Percentiles rank a stretch among this genome's conserved stretches.
Evolutionary conservation across 208 protist species (phyloP).

Genomic region (Cochliopodium minus): DNA sequence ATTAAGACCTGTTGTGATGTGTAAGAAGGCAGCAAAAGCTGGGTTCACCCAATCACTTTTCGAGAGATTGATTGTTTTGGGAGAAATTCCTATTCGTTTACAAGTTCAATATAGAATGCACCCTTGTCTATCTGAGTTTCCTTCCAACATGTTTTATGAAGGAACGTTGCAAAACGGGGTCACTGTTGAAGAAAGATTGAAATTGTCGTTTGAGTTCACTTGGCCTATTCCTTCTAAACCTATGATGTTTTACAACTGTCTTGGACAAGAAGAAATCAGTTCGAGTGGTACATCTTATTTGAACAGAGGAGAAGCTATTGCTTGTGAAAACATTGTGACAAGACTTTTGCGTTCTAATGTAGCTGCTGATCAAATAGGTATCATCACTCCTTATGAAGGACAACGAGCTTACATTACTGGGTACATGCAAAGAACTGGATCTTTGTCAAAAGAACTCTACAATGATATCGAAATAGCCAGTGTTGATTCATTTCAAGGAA

Average conservation of each 20-base stretch:
- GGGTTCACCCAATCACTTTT: slow-evolving; percentile 77
- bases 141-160: slow-evolving; percentile 88
- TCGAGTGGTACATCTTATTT: slow-evolving; percentile 79
- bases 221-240: slow-evolving; percentile 63
- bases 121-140: slow-evolving; percentile 75
- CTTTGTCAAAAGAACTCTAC: slow-evolving; percentile 45
- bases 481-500: slow-evolving; percentile 83
- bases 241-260: slow-evolving; percentile 78
- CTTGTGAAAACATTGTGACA: slow-evolving; percentile 70
- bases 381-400: slow-evolving; percentile 91
- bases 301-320: slow-evolving; percentile 68
- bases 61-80: slow-evolving; percentile 72
- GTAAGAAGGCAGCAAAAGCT: slow-evolving; percentile 60
- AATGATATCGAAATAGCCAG: slow-evolving; percentile 65
- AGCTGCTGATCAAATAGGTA: slow-evolving; percentile 66
- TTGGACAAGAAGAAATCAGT: slow-evolving; percentile 67
- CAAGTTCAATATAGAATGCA: slow-evolving; percentile 97
- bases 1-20: slow-evolving; percentile 82
- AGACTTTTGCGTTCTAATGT: slow-evolving; percentile 56
- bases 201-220: slow-evolving; percentile 43
- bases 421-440: slow-evolving; percentile 54
- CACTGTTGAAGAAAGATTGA: slow-evolving; percentile 40
- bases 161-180: slow-evolving; percentile 85
- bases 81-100: slow-evolving; percentile 62
- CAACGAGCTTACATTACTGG: slow-evolving; percentile 71